Evolutionary conservation across 2,329 filamentous ascomycete genomes (phyloP).

Genomic region (Aspergillus pseudonomiae): DNA sequence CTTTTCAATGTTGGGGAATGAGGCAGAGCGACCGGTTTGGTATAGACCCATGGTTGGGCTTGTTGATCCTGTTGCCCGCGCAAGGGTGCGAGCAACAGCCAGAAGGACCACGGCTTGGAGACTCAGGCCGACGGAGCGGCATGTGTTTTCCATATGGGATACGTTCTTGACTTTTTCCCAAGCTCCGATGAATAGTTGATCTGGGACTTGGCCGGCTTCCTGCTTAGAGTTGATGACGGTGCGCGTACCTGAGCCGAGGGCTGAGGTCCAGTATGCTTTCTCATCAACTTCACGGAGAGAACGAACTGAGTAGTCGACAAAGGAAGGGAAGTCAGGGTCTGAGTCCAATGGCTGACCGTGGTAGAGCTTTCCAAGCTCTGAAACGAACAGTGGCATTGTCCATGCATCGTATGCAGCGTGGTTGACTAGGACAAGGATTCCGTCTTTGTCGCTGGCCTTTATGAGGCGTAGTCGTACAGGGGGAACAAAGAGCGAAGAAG

Average conservation of each 20-base stretch:
- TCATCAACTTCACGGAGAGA: slow-evolving; percentile 22
- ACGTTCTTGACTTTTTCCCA: slow-evolving; percentile 29
- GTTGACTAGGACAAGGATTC: slow-evolving; percentile 36
- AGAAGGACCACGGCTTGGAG: slow-evolving; percentile 34
- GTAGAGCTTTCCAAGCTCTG: slow-evolving; percentile 36
- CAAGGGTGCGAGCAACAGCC: slow-evolving; percentile 31
- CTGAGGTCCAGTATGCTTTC: slow-evolving; percentile 29
- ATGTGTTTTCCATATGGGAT: slow-evolving; percentile 23
- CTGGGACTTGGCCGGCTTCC: not conserved
- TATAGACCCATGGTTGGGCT: slow-evolving; percentile 35
- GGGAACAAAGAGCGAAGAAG: slow-evolving; percentile 35
- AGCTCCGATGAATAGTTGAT: slow-evolving; percentile 26
- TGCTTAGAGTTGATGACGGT: slow-evolving; percentile 24
- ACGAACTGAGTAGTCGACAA: slow-evolving; percentile 28
- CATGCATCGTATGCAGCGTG: slow-evolving; percentile 43
- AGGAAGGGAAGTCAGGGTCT: slow-evolving; percentile 25
- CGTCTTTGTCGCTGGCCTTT: slow-evolving; percentile 30
- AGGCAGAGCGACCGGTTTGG: slow-evolving; percentile 35
- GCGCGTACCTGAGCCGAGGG: slow-evolving; percentile 16
- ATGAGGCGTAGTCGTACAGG: slow-evolving; percentile 35
- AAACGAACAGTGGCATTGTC: slow-evolving; percentile 36
- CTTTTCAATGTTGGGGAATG: slow-evolving; percentile 29
- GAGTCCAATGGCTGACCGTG: slow-evolving; percentile 12
- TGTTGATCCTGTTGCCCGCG: slow-evolving; percentile 19
- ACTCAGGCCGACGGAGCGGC: slow-evolving; percentile 23